These are phyloP conservation scores for Phellinidium pouzarii DNA, from an alignment of 1,284 basidiomycete genomes.

Conservation along the genomic window DNA sequence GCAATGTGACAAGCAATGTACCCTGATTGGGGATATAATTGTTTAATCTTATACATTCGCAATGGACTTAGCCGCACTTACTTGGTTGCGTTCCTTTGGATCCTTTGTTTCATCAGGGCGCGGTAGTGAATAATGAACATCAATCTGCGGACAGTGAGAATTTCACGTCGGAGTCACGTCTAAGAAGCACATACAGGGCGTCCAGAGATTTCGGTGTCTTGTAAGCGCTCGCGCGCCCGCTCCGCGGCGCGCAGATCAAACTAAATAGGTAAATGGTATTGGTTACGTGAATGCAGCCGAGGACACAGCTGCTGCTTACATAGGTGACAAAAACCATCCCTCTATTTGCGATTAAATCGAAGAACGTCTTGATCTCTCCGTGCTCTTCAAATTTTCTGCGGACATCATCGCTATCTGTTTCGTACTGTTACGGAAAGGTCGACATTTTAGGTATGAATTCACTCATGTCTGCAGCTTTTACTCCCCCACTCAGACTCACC, in stretches of 20 bases:
- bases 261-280: conserved; percentile 35
- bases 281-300: not conserved
- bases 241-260: conserved; percentile 90
- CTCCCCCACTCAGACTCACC: conserved; percentile 70
- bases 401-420: conserved; percentile 82
- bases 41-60: not conserved
- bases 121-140: conserved; percentile 95
- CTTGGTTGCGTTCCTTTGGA: conserved; percentile 86
- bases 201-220: conserved; percentile 78
- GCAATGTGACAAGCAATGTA: conserved; percentile 72
- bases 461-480: conserved; percentile 9
- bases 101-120: conserved; percentile 76
- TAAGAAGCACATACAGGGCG: conserved; percentile 58
- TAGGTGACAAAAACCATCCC: conserved; percentile 98
- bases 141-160: no score
- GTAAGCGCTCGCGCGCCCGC: conserved; percentile 79
- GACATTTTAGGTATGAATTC: conserved; percentile 20
- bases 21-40: conserved; percentile 47
- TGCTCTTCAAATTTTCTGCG: conserved; percentile 81
- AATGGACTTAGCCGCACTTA: conserved; percentile 27
- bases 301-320: conserved; percentile 49
- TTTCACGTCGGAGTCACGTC: not conserved
- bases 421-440: conserved; percentile 56
- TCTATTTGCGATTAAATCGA: conserved; percentile 87
- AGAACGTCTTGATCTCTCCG: conserved; percentile 95